These are phyloP conservation scores for Ilex paraguariensis DNA, from an alignment of 305 asterid species.

Conservation along the genomic window DNA sequence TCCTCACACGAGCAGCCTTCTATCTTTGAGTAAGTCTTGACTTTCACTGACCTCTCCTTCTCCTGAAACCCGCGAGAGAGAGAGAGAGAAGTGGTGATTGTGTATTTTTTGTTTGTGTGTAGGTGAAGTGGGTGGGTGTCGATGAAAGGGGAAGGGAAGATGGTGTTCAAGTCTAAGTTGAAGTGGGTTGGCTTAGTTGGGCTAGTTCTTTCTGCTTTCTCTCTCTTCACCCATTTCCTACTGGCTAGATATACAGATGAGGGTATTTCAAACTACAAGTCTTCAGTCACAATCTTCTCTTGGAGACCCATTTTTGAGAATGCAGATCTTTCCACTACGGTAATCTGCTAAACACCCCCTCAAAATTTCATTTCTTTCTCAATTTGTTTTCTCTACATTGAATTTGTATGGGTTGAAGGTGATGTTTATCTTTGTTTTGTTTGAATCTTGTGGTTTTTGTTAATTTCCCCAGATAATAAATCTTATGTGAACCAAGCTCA, in stretches of 20 bases:
- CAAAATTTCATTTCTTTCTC: conserved; percentile 9
- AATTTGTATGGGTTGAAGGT: not conserved
- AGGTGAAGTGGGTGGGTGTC: conserved; percentile 56
- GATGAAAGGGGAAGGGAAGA: conserved; percentile 54
- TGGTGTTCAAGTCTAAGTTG: conserved; percentile 74
- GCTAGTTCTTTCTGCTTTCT: conserved; percentile 69
- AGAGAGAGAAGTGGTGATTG: too few relatives aligned
- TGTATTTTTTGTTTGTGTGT: conserved; percentile 2
- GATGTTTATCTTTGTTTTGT: not conserved
- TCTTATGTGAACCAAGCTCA: too few relatives aligned
- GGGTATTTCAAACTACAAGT: conserved; percentile 62
- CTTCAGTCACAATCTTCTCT: conserved; percentile 82
- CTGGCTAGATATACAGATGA: conserved; percentile 82
- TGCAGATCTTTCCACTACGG: conserved; percentile 50
- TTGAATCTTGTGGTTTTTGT: not conserved
- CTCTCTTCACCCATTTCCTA: conserved; percentile 80
- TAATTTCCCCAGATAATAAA: not conserved
- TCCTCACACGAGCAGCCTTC: too few relatives aligned
- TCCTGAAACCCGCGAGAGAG: too few relatives aligned
- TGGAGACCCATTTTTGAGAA: conserved; percentile 87
- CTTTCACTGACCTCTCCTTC: too few relatives aligned
- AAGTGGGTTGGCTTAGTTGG: conserved; percentile 86
- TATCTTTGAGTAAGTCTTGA: too few relatives aligned
- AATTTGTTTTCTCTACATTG: conserved; percentile 2
- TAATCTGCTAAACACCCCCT: conserved; percentile 40